Evolutionary conservation across 805 yeast species (phyloP).

Genomic region (Kazachstania psychrophila): DNA sequence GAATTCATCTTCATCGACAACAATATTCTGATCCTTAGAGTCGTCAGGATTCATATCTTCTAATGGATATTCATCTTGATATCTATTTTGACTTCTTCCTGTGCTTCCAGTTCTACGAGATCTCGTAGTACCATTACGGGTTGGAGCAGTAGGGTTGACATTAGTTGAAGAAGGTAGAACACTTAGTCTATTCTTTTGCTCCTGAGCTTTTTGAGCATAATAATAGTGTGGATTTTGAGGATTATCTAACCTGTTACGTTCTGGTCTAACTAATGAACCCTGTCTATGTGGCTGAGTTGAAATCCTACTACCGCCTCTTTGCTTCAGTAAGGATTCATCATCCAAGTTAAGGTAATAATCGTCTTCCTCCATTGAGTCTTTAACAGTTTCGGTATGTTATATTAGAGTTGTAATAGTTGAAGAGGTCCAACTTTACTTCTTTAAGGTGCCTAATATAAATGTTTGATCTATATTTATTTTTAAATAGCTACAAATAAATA

Average conservation of each 20-base stretch:
- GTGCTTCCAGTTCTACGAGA: constrained; percentile 4
- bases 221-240: constrained; percentile 69
- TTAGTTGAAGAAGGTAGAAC: constrained; percentile 68
- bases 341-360: constrained; percentile 9
- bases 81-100: background rate
- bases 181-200: constrained; percentile 50
- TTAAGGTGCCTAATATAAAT: too few species aligned
- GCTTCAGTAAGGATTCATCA: constrained; percentile 29
- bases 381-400: too few species aligned
- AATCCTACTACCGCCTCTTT: constrained; percentile 11
- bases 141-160: constrained; percentile 41
- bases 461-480: too few species aligned
- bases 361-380: constrained; percentile 10
- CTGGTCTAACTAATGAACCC: constrained; percentile 74
- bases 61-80: constrained; percentile 5
- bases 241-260: constrained; percentile 56
- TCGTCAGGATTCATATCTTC: constrained; percentile 2
- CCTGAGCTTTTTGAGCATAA: constrained; percentile 64
- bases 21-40: background rate
- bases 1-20: constrained; percentile 2
- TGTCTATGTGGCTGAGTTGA: constrained; percentile 22
- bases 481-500: too few species aligned
- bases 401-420: too few species aligned
- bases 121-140: constrained; percentile 4
- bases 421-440: too few species aligned